Evolutionary conservation across 805 yeast species (phyloP).

Genomic region (Priceomyces haplophilus): DNA sequence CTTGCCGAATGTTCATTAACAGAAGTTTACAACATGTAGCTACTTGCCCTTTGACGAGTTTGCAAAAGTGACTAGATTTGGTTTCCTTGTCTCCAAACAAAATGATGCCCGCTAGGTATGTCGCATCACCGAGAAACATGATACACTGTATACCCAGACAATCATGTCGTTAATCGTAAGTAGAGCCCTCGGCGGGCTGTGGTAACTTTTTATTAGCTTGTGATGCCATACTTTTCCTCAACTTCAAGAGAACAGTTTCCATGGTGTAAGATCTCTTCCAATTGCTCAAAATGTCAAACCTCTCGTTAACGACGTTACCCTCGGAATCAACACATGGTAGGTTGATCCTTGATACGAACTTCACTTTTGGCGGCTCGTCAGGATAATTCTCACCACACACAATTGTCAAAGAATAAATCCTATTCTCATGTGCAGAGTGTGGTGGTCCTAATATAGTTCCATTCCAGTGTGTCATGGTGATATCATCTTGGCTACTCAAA

Average conservation of each 20-base stretch:
- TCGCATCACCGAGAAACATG: too few relatives aligned
- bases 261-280: conserved; percentile 93
- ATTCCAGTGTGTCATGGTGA: conserved; percentile 93
- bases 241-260: conserved; percentile 87
- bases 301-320: conserved; percentile 45
- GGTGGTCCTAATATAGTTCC: conserved; percentile 99
- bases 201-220: conserved; percentile 76
- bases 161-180: conserved; percentile 34
- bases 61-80: too few relatives aligned
- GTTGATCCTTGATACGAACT: conserved; percentile 79
- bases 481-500: conserved; percentile 83
- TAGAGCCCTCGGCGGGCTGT: conserved; percentile 90
- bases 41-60: too few relatives aligned
- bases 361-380: conserved; percentile 79
- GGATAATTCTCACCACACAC: conserved; percentile 87
- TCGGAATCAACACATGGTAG: conserved; percentile 81
- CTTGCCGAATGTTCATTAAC: neutral
- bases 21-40: neutral
- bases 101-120: too few relatives aligned
- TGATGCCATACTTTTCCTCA: conserved; percentile 82
- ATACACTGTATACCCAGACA: neutral
- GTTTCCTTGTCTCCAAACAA: too few relatives aligned
- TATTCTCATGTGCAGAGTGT: conserved; percentile 80
- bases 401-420: conserved; percentile 81
- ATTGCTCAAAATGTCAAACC: conserved; percentile 65